Evolutionary conservation across 257 asterid genomes (phyloP).

Genomic region (Vinca minor): DNA sequence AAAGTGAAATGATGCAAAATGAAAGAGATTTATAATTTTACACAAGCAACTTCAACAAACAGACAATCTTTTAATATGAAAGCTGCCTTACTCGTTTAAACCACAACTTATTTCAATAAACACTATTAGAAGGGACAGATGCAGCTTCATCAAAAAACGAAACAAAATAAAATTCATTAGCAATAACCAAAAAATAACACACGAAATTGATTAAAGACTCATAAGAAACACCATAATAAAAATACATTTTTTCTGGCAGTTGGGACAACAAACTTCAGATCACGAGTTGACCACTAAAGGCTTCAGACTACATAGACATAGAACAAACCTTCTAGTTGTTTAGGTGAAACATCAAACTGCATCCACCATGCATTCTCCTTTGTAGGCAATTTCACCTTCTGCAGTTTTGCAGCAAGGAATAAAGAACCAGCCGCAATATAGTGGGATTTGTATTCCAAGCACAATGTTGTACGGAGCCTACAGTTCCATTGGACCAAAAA

Average conservation of each 20-base stretch:
- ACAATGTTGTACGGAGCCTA: slow-evolving; percentile 51
- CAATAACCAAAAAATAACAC: background rate
- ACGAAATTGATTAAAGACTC: background rate
- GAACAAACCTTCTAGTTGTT: slow-evolving; percentile 41
- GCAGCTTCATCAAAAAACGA: too few relatives aligned
- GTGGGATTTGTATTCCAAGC: slow-evolving; percentile 56
- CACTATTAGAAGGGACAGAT: background rate
- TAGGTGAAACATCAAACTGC: slow-evolving; percentile 57
- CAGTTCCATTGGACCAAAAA: slow-evolving; percentile 8
- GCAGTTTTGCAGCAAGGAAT: slow-evolving; percentile 48
- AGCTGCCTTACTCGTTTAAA: background rate
- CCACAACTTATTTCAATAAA: background rate
- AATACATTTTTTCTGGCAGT: background rate
- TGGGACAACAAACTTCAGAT: background rate
- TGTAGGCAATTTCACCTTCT: slow-evolving; percentile 40
- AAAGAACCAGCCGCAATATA: slow-evolving; percentile 57
- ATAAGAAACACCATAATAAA: background rate
- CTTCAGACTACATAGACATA: background rate
- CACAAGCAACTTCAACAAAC: background rate
- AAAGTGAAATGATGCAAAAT: background rate
- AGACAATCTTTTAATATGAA: background rate
- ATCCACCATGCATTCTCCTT: slow-evolving; percentile 55
- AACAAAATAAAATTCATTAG: background rate
- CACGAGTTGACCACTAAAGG: background rate
- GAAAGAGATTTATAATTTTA: background rate